Base-by-base conservation (phyloP, 352 stramenopile genomes). In the Pythium brachiatum region DNA sequence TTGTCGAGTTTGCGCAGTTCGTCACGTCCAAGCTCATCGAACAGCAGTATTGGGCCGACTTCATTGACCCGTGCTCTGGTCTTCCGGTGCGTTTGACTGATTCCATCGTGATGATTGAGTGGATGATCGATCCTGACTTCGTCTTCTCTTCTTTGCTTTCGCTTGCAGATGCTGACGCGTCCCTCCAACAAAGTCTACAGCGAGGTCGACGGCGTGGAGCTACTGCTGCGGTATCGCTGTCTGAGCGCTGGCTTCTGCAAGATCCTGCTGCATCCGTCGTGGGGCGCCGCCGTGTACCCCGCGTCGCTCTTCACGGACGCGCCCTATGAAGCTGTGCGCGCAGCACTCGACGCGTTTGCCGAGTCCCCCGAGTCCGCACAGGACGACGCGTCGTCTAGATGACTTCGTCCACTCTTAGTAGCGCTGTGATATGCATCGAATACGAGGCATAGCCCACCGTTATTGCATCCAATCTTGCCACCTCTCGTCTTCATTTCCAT, bases 61-160 rank as follows among this genome's bases (percentile, higher is more conserved):
- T 96, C 70, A 99, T 98, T 72, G 96, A 99, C 81, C 96, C 96
- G 23, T 99, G 96, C 75, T 98, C 90, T 9, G 96, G 96, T 2
- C 78, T 99, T 48, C 96, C 96, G 58, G 82, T 92, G 68, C 57
- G 77, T 75, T 25, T 52, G 7, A 46, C 12, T 18, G 7, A n/a
- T n/a, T n/a, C n/a, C n/a, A n/a, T n/a, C n/a, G n/a, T n/a, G n/a
- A n/a, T n/a, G n/a, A n/a, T n/a, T n/a, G n/a, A n/a, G n/a, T n/a
- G n/a, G n/a, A n/a, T n/a, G n/a, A n/a, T n/a, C n/a, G n/a, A n/a
- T n/a, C n/a, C n/a, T n/a, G n/a, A n/a, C n/a, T n/a, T n/a, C n/a
- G n/a, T n/a, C n/a, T n/a, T n/a, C n/a, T n/a, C n/a, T n/a, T n/a
- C n/a, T 47, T 54, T 48, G 23, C 31, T 27, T 20, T 41, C n/a